A percentile compares a stretch with the other conserved stretches of the same genome.
These are phyloP conservation scores for Amoebophrya sp. DNA, from an alignment of 169 alveolate species.

Conservation along the genomic window DNA sequence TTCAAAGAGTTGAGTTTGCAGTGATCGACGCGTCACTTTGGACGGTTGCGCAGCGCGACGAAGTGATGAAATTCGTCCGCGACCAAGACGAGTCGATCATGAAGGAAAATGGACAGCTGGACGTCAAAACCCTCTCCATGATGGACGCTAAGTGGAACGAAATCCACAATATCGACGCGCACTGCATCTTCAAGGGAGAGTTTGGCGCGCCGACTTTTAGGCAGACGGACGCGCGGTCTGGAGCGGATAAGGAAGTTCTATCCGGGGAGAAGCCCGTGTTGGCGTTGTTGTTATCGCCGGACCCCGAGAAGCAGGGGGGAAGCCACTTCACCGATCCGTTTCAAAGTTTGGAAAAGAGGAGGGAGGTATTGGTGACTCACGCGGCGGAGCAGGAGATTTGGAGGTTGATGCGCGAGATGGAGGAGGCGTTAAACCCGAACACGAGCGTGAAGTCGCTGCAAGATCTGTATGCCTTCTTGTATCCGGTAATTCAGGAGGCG, in stretches of 20 bases:
- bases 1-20: background rate
- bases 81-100: no score
- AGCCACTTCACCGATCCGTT: background rate
- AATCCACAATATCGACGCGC: background rate
- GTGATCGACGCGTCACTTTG: background rate
- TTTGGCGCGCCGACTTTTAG: background rate
- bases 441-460: background rate
- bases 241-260: background rate
- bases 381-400: background rate
- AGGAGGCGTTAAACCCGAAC: background rate
- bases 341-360: background rate
- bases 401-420: background rate
- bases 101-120: no score
- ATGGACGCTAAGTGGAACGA: background rate
- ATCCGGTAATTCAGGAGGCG: background rate
- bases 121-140: no score
- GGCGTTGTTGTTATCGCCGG: background rate
- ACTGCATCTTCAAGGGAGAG: background rate
- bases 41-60: background rate
- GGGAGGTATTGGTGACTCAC: background rate
- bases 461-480: background rate
- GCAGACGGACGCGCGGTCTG: no score
- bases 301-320: background rate
- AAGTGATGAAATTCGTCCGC: background rate
- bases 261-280: background rate